Evolutionary conservation across 148 eudicot genomes (phyloP), one percentile per base, ranked within the genome.

Genomic region (Amaranthus palmeri): DNA sequence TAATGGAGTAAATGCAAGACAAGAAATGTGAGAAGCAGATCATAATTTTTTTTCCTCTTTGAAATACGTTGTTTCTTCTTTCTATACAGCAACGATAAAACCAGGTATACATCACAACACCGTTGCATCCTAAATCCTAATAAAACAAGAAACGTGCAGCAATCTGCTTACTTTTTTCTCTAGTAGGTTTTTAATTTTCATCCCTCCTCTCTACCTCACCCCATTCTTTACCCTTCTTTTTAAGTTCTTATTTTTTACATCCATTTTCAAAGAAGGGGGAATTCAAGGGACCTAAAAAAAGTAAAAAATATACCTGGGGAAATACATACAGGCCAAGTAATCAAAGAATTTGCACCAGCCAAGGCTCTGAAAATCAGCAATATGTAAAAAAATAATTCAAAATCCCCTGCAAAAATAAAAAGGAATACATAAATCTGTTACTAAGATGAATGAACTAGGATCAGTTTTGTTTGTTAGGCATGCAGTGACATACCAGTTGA

Each of bases 211-310:
- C 69, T 55, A 58, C 64, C 65, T 17, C 40, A 4, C 47, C 4
- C 68, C 46, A 50, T 18, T 36, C 59, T 58, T 81, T 62, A 54
- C 72, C 64, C 36, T 71, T 74, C 73, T 75, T 54, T 66, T 67
- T 10, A 53, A 48, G 67, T 62, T 77, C 70, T 74, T 75, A 77
- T 25, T 25, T 74, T 80, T 81, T 78, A 80, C 84, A 84, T 67
- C 69, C 76, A 77, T 54, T 68, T 80, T 64, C 72, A 72, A 55
- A 7, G 53, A 71, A 61, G 57, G 54, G 68, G 15, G 25, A 69
- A 63, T 6, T 49, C 18, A 56, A 54, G 61, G 61, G 9, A 14
- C 41, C 41, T 46, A 11, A 15, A 64, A 69, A 25, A 25, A 68
- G 44, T 25, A 67, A 41, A 54, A 54, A 44, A 74, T 74, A 74